phyloP scores from a whole-genome alignment of 306 rosid genomes.

The Purshia tridentata region DNA sequence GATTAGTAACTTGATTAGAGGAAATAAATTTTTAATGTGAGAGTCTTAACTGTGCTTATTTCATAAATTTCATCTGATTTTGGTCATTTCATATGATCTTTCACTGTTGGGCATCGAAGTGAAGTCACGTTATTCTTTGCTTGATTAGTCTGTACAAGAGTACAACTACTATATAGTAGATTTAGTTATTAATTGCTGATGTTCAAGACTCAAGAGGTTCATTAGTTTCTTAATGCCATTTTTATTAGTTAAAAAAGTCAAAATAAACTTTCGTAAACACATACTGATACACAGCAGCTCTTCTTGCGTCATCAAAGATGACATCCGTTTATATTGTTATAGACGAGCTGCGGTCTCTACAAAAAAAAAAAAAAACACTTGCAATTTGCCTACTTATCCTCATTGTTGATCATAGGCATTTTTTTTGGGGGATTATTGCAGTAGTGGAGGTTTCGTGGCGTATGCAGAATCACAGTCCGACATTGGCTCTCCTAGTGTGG shows the following conservation, averaged over 20 bases:
- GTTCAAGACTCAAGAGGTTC: not conserved
- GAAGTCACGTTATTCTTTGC: not conserved
- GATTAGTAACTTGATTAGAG: not conserved
- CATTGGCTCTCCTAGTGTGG: conserved; percentile 32
- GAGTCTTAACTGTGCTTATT: not conserved
- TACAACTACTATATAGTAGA: not conserved
- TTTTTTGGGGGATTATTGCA: conserved; percentile 30
- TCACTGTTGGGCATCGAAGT: not conserved
- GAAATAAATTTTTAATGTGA: not conserved
- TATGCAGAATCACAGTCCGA: conserved; percentile 69
- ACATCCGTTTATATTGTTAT: not conserved
- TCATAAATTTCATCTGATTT: not conserved
- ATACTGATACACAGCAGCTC: not conserved
- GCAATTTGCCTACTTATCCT: not conserved
- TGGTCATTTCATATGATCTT: not conserved
- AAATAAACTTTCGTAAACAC: not conserved
- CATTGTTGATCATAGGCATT: not conserved
- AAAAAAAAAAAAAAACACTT: not conserved
- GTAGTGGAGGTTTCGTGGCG: conserved; percentile 83
- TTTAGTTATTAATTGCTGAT: not conserved
- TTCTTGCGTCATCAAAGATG: not conserved
- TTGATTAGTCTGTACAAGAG: not conserved
- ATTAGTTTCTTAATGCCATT: not conserved
- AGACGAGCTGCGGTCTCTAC: not conserved
- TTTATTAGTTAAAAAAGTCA: not conserved